Base-by-base conservation (phyloP, 192 early-diverging fungal genomes). In the Coemansia sp. region DNA sequence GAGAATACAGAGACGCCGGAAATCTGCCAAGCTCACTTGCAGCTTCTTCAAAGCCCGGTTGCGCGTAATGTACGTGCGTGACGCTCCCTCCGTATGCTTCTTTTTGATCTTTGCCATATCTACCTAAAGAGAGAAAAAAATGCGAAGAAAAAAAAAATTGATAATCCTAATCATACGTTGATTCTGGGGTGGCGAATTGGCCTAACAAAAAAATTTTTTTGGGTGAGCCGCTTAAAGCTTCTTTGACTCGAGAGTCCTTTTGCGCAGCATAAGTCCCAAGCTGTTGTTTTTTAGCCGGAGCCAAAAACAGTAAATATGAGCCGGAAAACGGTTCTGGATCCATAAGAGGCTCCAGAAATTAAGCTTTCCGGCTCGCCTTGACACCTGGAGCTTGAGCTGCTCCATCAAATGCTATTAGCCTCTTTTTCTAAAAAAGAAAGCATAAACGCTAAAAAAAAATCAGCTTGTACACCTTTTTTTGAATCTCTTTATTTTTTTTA, bases 1-100 rank as follows among this genome's bases (percentile, higher is more conserved):
- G 60, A 99, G 80, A 78, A 99, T 99, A 76, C 94, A 97, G 38
- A 99, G 81, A 20, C 94, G 92, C 68, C 96, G 86, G 83, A 99
- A 99, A 66, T 94, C 90, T 13, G 90, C 85, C 68, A 99, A 84
- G 38, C 87, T 84, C 50, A 99, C 74, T 74, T 99, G 96, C 62
- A 99, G 88, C 81, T 94, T 97, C 65, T 86, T 88, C 50, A 99
- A 66, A 18, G 94, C 94, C 70, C 90, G 86, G 65, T 84, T 89
- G 62, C 96, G 83, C 50, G 89, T 88, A 47, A 92, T 88, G 79
- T 89, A 99, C 80, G 92, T 95, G 61, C 81, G 77, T 59, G 89
- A 94, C 37, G 91, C 90, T 51, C 94, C 94, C 61, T 83, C 77
- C 55, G 88, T 84, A 69, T 93, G 91, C 84, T 98, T 94, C 82